Evolutionary conservation across 2,329 filamentous ascomycete species (phyloP), one percentile per base, ranked within the genome.

Genomic region (Colletotrichum brevisporum): DNA sequence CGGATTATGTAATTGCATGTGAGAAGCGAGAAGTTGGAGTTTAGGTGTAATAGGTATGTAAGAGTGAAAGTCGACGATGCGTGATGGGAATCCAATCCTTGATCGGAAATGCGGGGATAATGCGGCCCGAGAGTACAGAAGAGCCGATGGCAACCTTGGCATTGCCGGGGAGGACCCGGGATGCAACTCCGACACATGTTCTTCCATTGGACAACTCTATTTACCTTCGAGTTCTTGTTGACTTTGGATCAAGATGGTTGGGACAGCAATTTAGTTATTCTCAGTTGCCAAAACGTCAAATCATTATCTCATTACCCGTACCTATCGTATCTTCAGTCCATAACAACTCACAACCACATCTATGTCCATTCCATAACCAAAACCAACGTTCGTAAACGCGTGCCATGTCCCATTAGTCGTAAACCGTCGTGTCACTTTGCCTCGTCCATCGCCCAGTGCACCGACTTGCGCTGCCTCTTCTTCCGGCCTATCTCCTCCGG

Each of bases 1-100:
- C 52, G 15, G 59, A 26, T 67, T 63, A 67, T 59, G 52, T 63
- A 63, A 63, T 63, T n/a, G 59, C 64, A 63, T 67, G 64, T 67
- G 59, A 67, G 64, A 67, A 67, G 26, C 39, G 59, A 39, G 59
- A 39, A 15, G 18, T 27, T 57, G 43, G 26, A 47, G 50, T n/a
- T 56, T 36, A n/a, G n/a, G 18, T 51, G 21, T 24, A 24, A 24
- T 24, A 3, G 10, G 21, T 18, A 24, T 18, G 16, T 26, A 13
- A 3, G 48, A 50, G 13, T 41, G 16, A 5, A 27, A 39, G 18
- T 52, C 18, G 26, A 39, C 56, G 15, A 45, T 50, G 27, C 21
- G 21, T 9, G 27, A 31, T 31, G 27, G 27, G 10, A 9, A 9
- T 31, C 27, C 27, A 31, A 31, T 31, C 27, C 27, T 31, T 31